Conservation (phyloP, 140 eudicot genomes). For the Bidens hawaiensis region DNA sequence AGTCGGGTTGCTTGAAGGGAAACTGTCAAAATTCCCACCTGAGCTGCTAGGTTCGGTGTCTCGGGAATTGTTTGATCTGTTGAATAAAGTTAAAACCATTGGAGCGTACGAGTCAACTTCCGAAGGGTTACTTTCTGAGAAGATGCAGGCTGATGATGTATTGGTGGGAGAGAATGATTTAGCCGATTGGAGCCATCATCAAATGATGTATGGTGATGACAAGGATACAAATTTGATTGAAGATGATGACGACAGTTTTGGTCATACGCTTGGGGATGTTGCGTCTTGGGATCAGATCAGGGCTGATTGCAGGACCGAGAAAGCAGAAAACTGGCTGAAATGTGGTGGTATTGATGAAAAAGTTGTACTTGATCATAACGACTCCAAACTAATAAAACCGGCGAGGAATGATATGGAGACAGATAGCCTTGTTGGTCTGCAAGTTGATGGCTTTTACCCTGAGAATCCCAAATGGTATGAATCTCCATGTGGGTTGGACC, state of each 20-base stretch:
- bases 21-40: conserved; percentile 44
- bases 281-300: conserved; percentile 76
- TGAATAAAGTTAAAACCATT: conserved; percentile 45
- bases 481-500: conserved; percentile 3
- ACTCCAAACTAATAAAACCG: conserved; percentile 55
- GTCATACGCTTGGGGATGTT: conserved; percentile 73
- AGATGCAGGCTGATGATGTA: conserved; percentile 48
- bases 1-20: conserved; percentile 60
- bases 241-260: conserved; percentile 81
- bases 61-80: conserved; percentile 55
- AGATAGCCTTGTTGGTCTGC: neutral
- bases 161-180: conserved; percentile 71
- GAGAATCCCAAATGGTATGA: conserved; percentile 11
- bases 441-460: conserved; percentile 8
- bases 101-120: conserved; percentile 49
- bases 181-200: conserved; percentile 64
- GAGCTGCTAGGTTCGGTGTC: conserved; percentile 54
- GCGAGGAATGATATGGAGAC: conserved; percentile 28
- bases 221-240: conserved; percentile 61
- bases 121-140: conserved; percentile 48
- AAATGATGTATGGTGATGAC: conserved; percentile 55
- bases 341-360: conserved; percentile 65
- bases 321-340: conserved; percentile 70
- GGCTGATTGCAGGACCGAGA: conserved; percentile 52
- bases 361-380: conserved; percentile 43